Conservation (phyloP, 805 yeast species). For the Priceomyces medius region DNA sequence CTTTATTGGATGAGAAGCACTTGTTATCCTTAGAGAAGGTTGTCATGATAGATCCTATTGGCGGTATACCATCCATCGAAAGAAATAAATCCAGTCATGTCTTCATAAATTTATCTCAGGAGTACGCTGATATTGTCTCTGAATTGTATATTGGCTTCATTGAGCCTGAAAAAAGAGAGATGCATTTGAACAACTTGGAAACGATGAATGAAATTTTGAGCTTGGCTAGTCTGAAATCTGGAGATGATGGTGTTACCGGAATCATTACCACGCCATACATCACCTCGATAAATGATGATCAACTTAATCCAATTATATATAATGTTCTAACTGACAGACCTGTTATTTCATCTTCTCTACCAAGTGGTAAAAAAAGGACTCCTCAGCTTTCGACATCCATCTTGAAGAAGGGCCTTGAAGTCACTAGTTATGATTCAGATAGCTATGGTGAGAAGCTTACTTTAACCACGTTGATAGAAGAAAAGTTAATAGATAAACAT, state of each 20-base stretch:
- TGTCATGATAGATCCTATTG: slow-evolving; percentile 72
- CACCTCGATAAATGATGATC: slow-evolving; percentile 54
- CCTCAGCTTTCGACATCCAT: slow-evolving; percentile 76
- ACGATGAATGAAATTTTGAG: slow-evolving; percentile 60
- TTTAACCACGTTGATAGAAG: slow-evolving; percentile 35
- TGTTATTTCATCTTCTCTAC: slow-evolving; percentile 84
- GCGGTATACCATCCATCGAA: slow-evolving; percentile 90
- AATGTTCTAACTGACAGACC: slow-evolving; percentile 92
- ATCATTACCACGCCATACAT: slow-evolving; percentile 81
- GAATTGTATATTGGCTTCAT: slow-evolving; percentile 64
- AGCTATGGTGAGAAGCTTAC: slow-evolving; percentile 36
- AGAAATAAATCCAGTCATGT: slow-evolving; percentile 83
- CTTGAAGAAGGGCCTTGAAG: slow-evolving; percentile 70
- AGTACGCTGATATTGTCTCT: slow-evolving; percentile 60
- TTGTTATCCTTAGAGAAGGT: slow-evolving; percentile 73
- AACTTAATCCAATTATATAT: slow-evolving; percentile 82
- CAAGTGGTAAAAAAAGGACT: slow-evolving; percentile 54
- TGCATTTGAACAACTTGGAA: slow-evolving; percentile 65
- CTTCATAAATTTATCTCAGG: slow-evolving; percentile 81
- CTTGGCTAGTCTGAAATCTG: slow-evolving; percentile 43
- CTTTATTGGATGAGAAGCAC: slow-evolving; percentile 25
- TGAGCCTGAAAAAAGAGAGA: slow-evolving; percentile 41
- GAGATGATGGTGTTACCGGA: slow-evolving; percentile 60
- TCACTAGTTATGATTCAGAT: slow-evolving; percentile 39
- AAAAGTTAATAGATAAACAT: slow-evolving; percentile 48